Evolutionary conservation across 148 eudicot species (phyloP).

Genomic region (Rhododendron mucronatum): DNA sequence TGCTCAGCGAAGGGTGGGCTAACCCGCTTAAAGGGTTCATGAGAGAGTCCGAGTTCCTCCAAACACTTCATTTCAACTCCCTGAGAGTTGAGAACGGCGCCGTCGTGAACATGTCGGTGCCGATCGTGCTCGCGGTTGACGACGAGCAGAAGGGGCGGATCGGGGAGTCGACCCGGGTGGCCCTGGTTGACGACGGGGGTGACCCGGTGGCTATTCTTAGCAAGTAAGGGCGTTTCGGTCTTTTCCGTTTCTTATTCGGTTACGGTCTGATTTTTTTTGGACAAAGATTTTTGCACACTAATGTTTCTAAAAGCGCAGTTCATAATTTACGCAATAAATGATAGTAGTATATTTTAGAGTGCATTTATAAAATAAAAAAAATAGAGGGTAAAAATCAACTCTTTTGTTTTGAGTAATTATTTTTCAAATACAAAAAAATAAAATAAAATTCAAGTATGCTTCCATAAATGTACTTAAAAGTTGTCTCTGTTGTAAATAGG

Average conservation of each 20-base stretch:
- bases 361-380: neutral
- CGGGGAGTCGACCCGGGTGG: slow-evolving; percentile 42
- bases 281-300: neutral
- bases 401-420: neutral
- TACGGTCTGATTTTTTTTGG: neutral
- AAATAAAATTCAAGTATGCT: no score
- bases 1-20: slow-evolving; percentile 96
- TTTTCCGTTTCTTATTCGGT: neutral
- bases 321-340: neutral
- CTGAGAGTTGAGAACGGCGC: slow-evolving; percentile 65
- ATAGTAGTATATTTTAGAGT: neutral
- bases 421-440: no score
- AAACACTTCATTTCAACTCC: slow-evolving; percentile 98
- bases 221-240: slow-evolving; percentile 40
- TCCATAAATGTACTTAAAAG: neutral
- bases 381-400: neutral
- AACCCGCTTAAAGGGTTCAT: slow-evolving; percentile 86
- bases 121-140: slow-evolving; percentile 80
- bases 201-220: slow-evolving; percentile 61
- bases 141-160: slow-evolving; percentile 49
- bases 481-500: neutral
- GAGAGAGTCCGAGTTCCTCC: slow-evolving; percentile 97
- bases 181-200: slow-evolving; percentile 47
- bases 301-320: neutral
- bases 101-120: slow-evolving; percentile 87